Base-by-base conservation (phyloP, 2,329 filamentous ascomycete species). In the Monilinia fructigena region DNA sequence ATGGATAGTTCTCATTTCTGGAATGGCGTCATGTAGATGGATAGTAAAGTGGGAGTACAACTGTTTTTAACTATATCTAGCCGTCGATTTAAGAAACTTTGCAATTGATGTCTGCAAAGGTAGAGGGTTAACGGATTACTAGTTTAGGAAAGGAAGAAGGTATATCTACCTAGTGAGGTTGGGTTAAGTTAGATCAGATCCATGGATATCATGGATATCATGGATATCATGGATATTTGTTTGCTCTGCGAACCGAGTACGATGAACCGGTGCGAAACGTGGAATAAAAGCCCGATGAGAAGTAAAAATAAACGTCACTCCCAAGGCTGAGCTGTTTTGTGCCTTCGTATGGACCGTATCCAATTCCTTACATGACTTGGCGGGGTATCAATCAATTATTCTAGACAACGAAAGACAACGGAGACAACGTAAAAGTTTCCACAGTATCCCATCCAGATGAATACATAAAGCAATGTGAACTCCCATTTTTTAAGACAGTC, bases 381-480 rank as follows among this genome's bases (percentile, higher is more conserved):
- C 45, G 47, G 47, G 47, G 47, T 8, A 50, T 47, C 20, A 20
- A n/a, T 20, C 20, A 20, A 20, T 47, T 47, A 5, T 20, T 47
- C 18, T 18, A 42, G 26, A 18, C n/a, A 4, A 45, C 7, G 26
- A 35, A 35, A 16, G 31, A 60, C 45, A 60, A 38, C 58, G 45
- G 40, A 26, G 28, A 60, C 16, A 18, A 38, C 4, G 12, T 26
- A 50, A 50, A 60, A 7, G 7, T 38, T 60, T 50, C n/a, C 45
- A 50, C 31, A 6, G 7, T 60, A 26, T 48, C 23, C 8, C 11
- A 14, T 38, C 20, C 4, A 60, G 28, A n/a, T 18, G 11, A 14
- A 35, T 20, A 47, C 7, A 50, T 38, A 61, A 61, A 61, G 58
- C 45, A 38, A 61, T 61, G 58, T 50, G 31, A 52, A 38, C 20